Evolutionary conservation across 768 basidiomycete species (phyloP).

Genomic region (Russula brevipes): DNA sequence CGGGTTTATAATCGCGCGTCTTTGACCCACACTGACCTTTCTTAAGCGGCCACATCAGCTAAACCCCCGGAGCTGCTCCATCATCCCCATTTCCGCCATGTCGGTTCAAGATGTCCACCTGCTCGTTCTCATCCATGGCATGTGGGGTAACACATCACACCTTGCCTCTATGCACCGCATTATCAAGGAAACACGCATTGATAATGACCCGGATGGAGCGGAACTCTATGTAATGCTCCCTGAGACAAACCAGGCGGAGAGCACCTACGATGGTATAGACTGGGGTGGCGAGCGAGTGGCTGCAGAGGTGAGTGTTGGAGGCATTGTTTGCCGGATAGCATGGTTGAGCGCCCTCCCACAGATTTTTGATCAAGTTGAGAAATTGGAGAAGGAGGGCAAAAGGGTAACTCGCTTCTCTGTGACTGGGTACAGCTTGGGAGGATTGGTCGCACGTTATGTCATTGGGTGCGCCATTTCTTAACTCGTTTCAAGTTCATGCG

Average conservation of each 20-base stretch:
- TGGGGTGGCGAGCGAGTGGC: slow-evolving; percentile 80
- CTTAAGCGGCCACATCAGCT: background rate
- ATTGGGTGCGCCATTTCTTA: slow-evolving; percentile 46
- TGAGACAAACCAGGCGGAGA: slow-evolving; percentile 57
- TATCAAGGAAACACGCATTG: slow-evolving; percentile 41
- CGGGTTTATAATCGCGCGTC: background rate
- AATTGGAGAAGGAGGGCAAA: slow-evolving; percentile 48
- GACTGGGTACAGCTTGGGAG: slow-evolving; percentile 77
- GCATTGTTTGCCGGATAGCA: background rate
- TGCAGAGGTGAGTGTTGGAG: slow-evolving; percentile 51
- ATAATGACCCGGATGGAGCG: slow-evolving; percentile 33
- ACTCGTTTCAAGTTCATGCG: too few relatives aligned
- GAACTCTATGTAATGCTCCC: slow-evolving; percentile 59
- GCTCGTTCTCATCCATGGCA: slow-evolving; percentile 47
- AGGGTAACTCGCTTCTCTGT: slow-evolving; percentile 66
- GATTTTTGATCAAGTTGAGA: slow-evolving; percentile 53
- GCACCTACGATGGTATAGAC: slow-evolving; percentile 80
- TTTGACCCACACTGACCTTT: too few relatives aligned
- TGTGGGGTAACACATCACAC: slow-evolving; percentile 78
- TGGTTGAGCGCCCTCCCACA: slow-evolving; percentile 27
- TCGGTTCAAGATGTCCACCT: slow-evolving; percentile 15
- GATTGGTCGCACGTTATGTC: slow-evolving; percentile 74
- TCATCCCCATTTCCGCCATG: background rate
- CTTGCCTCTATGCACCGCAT: slow-evolving; percentile 54
- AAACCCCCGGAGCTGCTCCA: background rate